Base-by-base conservation (phyloP, 2,329 filamentous ascomycete species). In the Diaporthe citrichinensis region DNA sequence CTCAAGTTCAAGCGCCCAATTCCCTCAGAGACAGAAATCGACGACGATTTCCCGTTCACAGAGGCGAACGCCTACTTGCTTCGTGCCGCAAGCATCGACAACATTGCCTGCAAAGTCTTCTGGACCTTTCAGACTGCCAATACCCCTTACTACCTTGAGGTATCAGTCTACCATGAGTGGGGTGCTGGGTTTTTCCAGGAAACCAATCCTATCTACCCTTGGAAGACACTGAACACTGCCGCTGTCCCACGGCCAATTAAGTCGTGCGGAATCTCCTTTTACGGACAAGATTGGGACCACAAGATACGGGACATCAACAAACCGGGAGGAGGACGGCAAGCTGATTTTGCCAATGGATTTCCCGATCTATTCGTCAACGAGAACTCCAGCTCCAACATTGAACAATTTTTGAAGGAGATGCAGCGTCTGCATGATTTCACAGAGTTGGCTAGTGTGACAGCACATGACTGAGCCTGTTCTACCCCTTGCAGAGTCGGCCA, bases 81-180 rank as follows among this genome's bases (percentile, higher is more conserved):
- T n/a, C 53, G 61, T 1, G 31, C 77, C 0, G 75, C 78, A 41
- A 51, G 76, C 1, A 79, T 86, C 72, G 79, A 82, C 51, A 72
- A 78, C 1, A 73, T 84, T 1, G 76, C 79, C 2, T 80, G 83
- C n/a, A 84, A 82, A 65, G 82, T 81, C 6, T 74, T 81, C 1
- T 84, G 83, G 80, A 80, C 78, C 6, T 85, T 82, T 55, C 76
- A 79, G 31, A 84, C 80, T 78, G 80, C 80, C 55, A 44, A 74
- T 3, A 81, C 80, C 1, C 76, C 78, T 5, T 86, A 85, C 62
- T 72, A 78, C 14, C 75, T 86, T 20, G 81, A 86, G 69, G 77
- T 87, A 20, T 77, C 80, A 9, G 77, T 85, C 25, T 82, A 83
- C 74, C 83, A 82, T 41, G 78, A 81, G 28, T 85, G 84, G 82